Conservation (phyloP, 495 filamentous ascomycete genomes). For the Penicillium bialowiezense region DNA sequence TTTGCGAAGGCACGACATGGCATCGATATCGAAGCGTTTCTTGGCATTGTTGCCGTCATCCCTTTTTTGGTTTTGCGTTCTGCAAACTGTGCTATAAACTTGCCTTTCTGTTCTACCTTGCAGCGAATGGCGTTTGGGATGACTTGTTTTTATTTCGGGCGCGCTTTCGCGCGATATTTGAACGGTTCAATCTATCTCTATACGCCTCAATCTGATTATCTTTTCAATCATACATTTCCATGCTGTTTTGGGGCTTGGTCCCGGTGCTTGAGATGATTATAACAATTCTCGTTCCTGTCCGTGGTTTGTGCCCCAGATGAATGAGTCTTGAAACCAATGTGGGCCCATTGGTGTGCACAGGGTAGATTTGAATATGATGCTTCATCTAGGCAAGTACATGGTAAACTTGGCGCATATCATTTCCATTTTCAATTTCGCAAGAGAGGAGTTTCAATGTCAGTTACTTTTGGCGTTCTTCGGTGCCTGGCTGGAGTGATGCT, state of each 20-base stretch:
- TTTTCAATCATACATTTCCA: background rate
- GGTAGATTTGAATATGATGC: no score
- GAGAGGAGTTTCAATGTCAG: no score
- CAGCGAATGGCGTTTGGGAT: constrained; percentile 28
- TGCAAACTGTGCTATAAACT: constrained; percentile 18
- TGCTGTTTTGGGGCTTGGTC: background rate
- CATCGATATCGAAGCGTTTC: background rate
- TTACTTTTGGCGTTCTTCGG: no score
- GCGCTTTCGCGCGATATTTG: constrained; percentile 2
- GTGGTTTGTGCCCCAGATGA: background rate
- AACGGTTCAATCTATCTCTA: constrained; percentile 1
- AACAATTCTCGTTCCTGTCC: background rate
- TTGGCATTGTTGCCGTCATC: constrained; percentile 1
- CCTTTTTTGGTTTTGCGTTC: constrained; percentile 3
- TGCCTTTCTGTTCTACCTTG: constrained; percentile 13
- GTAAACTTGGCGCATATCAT: no score
- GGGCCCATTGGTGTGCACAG: no score
- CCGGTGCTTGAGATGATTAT: background rate
- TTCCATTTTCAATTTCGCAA: no score
- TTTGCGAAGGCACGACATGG: background rate
- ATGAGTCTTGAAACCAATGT: no score
- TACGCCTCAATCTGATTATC: background rate
- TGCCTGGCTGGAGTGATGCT: no score
- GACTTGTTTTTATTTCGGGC: constrained; percentile 9
- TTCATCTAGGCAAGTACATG: no score